These are phyloP conservation scores for Beauveria asiatica DNA, from an alignment of 2,329 filamentous ascomycete species.

Conservation along the genomic window DNA sequence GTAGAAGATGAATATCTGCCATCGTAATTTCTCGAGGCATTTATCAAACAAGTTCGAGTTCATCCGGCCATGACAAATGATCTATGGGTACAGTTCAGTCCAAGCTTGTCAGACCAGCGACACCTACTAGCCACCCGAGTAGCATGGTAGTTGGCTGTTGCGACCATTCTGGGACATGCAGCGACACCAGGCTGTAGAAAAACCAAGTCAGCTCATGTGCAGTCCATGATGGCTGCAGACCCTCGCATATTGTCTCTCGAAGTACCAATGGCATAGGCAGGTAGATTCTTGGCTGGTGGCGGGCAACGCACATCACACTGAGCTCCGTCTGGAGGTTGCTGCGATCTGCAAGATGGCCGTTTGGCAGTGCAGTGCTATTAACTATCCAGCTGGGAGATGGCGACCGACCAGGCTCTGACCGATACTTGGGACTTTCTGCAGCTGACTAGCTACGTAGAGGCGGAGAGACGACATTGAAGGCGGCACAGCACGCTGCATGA, in stretches of 20 bases:
- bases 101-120: too few relatives aligned
- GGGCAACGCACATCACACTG: neutral
- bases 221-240: neutral
- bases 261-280: neutral
- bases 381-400: neutral
- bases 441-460: too few relatives aligned
- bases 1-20: too few relatives aligned
- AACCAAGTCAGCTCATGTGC: neutral
- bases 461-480: neutral
- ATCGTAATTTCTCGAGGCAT: too few relatives aligned
- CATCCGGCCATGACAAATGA: too few relatives aligned
- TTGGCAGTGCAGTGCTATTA: neutral
- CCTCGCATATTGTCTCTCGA: neutral
- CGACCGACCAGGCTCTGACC: neutral
- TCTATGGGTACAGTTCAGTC: too few relatives aligned
- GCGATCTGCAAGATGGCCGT: neutral
- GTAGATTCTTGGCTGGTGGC: neutral
- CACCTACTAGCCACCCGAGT: too few relatives aligned
- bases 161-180: too few relatives aligned
- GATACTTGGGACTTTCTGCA: neutral
- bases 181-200: neutral
- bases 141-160: too few relatives aligned
- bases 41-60: too few relatives aligned
- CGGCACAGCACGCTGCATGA: neutral
- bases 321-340: neutral